These are phyloP conservation scores for Buddleja alternifolia DNA, from an alignment of 257 asterid species.

Conservation along the genomic window DNA sequence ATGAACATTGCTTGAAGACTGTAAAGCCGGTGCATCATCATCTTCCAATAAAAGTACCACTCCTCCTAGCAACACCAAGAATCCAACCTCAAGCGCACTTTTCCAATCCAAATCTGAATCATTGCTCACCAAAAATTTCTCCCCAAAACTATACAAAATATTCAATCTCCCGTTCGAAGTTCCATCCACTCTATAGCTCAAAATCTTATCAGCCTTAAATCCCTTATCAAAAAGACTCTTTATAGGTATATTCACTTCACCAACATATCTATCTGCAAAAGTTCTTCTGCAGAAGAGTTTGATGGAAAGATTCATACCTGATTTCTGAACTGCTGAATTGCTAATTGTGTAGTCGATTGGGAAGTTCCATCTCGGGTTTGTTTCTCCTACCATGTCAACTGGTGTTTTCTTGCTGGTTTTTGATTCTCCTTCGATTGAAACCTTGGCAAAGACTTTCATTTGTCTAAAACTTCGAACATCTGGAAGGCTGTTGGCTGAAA, in stretches of 20 bases:
- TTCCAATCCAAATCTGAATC: too few species aligned
- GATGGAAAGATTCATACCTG: background rate
- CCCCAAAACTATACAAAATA: conserved; percentile 26
- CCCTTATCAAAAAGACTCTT: conserved; percentile 25
- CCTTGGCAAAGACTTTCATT: too few species aligned
- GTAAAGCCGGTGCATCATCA: too few species aligned
- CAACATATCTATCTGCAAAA: too few species aligned
- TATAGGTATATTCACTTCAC: conserved; percentile 12
- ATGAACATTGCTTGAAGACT: too few species aligned
- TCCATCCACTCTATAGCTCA: conserved; percentile 18
- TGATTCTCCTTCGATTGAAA: conserved; percentile 22
- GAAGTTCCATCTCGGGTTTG: conserved; percentile 25
- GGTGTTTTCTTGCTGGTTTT: conserved; percentile 24
- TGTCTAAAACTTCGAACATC: too few species aligned
- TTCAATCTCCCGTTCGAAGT: background rate
- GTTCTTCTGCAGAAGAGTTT: too few species aligned
- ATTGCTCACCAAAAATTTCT: too few species aligned
- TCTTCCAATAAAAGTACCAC: background rate
- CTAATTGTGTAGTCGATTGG: background rate
- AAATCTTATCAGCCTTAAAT: background rate
- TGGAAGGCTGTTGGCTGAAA: too few species aligned
- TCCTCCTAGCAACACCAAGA: too few species aligned
- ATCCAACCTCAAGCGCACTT: too few species aligned
- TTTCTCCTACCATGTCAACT: background rate
- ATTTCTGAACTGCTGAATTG: conserved; percentile 7